Percentiles rank a stretch among this genome's conserved stretches.
Conservation (phyloP, 75 land plant genomes). For the Selaginella moellendorffii region DNA sequence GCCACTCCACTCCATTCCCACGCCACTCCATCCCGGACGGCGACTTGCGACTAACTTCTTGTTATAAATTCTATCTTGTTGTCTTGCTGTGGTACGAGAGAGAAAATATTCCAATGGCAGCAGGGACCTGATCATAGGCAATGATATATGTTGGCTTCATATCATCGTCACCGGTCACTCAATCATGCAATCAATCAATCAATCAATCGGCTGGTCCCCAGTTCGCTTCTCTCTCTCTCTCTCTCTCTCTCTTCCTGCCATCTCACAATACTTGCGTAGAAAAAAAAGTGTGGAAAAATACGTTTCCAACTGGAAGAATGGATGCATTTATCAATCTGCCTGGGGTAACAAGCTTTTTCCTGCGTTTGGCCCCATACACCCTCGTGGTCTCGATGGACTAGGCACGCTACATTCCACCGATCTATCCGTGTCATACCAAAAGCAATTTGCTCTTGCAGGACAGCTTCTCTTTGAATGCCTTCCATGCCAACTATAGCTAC, state of each 20-base stretch:
- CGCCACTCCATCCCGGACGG: no score
- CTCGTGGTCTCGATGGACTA: not conserved
- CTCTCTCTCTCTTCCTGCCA: no score
- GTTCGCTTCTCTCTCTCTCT: not conserved
- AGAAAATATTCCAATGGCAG: not conserved
- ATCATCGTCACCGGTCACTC: not conserved
- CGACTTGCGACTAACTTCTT: not conserved
- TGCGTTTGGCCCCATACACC: not conserved
- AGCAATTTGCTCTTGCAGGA: no score
- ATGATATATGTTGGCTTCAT: not conserved
- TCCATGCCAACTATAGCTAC: not conserved
- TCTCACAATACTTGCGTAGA: no score
- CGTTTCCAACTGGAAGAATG: not conserved
- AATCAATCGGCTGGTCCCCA: not conserved
- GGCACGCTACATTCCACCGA: not conserved
- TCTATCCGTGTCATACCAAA: not conserved
- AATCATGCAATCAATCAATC: no score
- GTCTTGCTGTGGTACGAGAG: not conserved
- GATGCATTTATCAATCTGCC: not conserved
- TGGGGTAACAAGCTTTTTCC: no score
- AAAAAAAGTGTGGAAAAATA: not conserved
- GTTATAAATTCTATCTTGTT: constrained; percentile 1
- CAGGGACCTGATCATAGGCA: not conserved
- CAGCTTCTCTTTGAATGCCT: no score
- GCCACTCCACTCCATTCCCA: no score